phyloP scores from a whole-genome alignment of 305 asterid species.

The Solanum chacoense region DNA sequence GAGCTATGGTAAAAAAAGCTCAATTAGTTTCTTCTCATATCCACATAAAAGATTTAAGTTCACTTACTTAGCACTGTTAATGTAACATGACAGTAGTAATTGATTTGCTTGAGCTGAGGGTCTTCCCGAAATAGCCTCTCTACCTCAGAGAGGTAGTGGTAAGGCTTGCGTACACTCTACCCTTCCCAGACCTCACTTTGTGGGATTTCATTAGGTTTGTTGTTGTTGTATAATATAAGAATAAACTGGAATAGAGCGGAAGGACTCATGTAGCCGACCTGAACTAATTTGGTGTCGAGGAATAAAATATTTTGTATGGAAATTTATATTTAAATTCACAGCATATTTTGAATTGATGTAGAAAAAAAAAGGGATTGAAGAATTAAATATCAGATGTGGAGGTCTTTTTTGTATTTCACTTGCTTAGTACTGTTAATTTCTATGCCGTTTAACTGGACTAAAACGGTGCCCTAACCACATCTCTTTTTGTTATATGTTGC shows the following conservation, averaged over 20 bases:
- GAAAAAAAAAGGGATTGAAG: not conserved
- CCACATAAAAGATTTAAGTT: not conserved
- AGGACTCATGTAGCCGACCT: not conserved
- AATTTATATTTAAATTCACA: not conserved
- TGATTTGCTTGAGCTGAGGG: not conserved
- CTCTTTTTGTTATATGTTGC: not conserved
- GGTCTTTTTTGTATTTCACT: not conserved
- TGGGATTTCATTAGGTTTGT: not conserved
- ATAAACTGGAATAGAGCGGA: not conserved
- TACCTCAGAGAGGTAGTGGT: not conserved
- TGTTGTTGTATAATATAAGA: not conserved
- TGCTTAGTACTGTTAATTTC: not conserved
- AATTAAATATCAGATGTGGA: not conserved
- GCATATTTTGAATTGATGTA: not conserved
- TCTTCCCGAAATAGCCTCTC: not conserved
- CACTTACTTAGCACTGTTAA: not conserved
- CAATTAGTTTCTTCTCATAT: not conserved
- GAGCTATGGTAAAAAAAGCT: not conserved
- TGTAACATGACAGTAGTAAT: not conserved
- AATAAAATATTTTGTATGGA: not conserved
- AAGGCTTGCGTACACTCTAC: not conserved
- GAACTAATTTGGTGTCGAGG: not conserved
- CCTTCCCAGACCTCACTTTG: not conserved
- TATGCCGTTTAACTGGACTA: not conserved
- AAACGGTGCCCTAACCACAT: not conserved